Percentiles rank a stretch among this genome's conserved stretches.
phyloP scores from a whole-genome alignment of 2,329 filamentous ascomycete species.

The Podosphaera leucotricha region DNA sequence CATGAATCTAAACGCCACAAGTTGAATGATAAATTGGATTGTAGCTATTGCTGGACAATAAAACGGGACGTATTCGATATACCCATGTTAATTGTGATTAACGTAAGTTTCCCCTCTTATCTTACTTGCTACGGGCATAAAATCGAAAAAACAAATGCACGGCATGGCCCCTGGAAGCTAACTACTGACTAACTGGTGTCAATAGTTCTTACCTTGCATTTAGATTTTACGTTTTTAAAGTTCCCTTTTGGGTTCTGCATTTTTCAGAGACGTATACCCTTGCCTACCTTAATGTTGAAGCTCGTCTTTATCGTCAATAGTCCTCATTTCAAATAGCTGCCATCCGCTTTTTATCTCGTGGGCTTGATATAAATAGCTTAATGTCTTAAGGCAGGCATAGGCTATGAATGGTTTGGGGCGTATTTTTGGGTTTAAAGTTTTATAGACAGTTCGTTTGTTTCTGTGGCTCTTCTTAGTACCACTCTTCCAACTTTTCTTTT shows the following conservation, averaged over 20 bases:
- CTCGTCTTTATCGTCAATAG: background rate
- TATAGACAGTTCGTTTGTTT: background rate
- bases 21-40: slow-evolving; percentile 77
- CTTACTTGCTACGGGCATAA: background rate
- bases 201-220: background rate
- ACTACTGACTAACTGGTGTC: background rate
- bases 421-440: background rate
- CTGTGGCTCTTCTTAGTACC: background rate
- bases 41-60: slow-evolving; percentile 90
- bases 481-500: background rate
- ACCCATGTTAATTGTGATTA: slow-evolving; percentile 95
- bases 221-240: background rate
- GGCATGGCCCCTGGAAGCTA: background rate
- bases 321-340: background rate
- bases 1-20: slow-evolving; percentile 63
- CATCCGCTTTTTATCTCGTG: background rate
- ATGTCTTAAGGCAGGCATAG: background rate
- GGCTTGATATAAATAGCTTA: background rate
- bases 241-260: background rate
- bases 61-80: slow-evolving; percentile 96
- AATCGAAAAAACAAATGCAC: background rate
- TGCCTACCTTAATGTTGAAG: background rate
- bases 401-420: background rate
- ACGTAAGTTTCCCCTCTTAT: slow-evolving; percentile 38
- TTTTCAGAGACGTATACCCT: background rate